Base-by-base conservation (phyloP, 2,329 filamentous ascomycete genomes). In the Fusarium incarnatum region DNA sequence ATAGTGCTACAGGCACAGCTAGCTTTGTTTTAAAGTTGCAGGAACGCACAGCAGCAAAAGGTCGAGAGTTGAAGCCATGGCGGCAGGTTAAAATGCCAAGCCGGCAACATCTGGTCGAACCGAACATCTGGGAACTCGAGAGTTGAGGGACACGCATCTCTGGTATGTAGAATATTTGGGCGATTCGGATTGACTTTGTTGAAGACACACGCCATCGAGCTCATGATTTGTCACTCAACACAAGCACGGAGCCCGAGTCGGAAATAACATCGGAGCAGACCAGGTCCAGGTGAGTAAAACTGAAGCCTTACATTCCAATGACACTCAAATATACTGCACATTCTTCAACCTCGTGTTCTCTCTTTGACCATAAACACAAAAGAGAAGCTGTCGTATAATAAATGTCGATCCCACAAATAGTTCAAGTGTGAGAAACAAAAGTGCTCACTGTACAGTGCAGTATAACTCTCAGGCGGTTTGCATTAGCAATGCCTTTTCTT, bases 81-180 rank as follows among this genome's bases (percentile, higher is more conserved):
- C 49, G 41, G 61, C 32, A 67, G 37, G 45, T 47, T 45, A 37
- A 45, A 45, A 44, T 56, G 68, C 67, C 68, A 71, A 70, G 68
- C 58, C 68, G 59, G 63, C 34, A 60, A 60, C 57, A 40, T 63
- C 59, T 59, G 53, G 40, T 47, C n/a, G 67, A 70, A 49, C 68
- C 67, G 52, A 57, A 41, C 20, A 47, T 53, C 50, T 71, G 64
- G 67, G 22, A 63, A 63, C 23, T 42, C 40, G n/a, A 34, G 49
- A 27, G 30, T 16, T 42, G 49, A 13, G 34, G 25, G 23, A 23
- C 49, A 27, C n/a, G 16, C 15, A 22, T 52, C 16, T 20, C 46
- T 65, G 60, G 60, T 54, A 66, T 66, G 54, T 49, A 27, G 13
- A 25, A 30, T 48, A 30, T 56, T 34, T 20, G 49, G 48, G 34